Conservation (phyloP, 1,284 basidiomycete genomes). For the Cryptococcus maquisensis region DNA sequence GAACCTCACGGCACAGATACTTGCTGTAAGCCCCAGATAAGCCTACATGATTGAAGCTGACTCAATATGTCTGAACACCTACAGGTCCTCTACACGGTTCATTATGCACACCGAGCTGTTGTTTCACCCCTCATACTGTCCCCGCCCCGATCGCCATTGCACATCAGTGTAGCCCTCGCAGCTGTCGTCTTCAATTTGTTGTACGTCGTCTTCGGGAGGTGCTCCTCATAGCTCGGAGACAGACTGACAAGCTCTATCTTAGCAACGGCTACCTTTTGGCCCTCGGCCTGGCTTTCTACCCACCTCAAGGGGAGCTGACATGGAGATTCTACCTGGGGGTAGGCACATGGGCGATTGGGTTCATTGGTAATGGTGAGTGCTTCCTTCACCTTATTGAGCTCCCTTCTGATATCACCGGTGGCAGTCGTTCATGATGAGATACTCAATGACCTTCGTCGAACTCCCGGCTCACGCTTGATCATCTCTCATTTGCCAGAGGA, state of each 20-base stretch:
- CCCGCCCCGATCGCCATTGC: conserved; percentile 71
- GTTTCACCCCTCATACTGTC: conserved; percentile 71
- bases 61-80: neutral
- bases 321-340: conserved; percentile 61
- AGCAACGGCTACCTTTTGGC: conserved; percentile 33
- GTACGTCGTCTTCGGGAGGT: conserved; percentile 62
- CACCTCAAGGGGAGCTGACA: conserved; percentile 24
- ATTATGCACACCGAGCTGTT: conserved; percentile 80
- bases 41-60: too few relatives aligned
- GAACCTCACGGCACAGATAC: conserved; percentile 54
- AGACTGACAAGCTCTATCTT: conserved; percentile 1
- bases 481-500: conserved; percentile 23
- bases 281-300: conserved; percentile 24
- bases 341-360: conserved; percentile 63
- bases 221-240: conserved; percentile 47
- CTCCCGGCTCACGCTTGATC: conserved; percentile 17
- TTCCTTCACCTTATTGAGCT: neutral
- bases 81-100: conserved; percentile 59
- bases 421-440: conserved; percentile 78
- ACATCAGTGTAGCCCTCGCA: conserved; percentile 61
- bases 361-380: conserved; percentile 60
- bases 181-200: conserved; percentile 66
- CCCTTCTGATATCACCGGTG: neutral
- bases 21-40: conserved; percentile 48
- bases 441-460: conserved; percentile 65